Conservation (phyloP, 1,284 basidiomycete genomes). For the Ustilago tritici region DNA sequence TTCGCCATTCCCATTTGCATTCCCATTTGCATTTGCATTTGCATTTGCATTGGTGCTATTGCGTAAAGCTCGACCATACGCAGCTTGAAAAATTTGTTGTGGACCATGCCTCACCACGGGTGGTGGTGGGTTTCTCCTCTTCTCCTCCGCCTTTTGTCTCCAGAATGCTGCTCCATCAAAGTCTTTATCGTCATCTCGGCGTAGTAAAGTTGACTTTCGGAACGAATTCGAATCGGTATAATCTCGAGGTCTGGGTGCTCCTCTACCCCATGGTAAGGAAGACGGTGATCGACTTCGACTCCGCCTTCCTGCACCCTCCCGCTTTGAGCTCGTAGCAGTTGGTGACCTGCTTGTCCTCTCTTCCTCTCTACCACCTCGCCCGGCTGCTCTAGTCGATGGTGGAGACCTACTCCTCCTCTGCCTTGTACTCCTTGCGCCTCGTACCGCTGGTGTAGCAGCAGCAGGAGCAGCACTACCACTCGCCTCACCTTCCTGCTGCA, state of each 20-base stretch:
- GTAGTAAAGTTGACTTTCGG: conserved; percentile 4
- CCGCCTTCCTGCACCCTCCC: not conserved
- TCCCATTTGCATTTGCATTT: not conserved
- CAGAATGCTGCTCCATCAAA: conserved; percentile 35
- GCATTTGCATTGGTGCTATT: not conserved
- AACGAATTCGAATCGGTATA: conserved; percentile 19
- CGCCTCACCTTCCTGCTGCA: not conserved
- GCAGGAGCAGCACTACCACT: not conserved
- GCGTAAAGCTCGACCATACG: conserved; percentile 18
- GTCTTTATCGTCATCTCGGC: conserved; percentile 8
- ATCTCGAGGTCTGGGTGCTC: conserved; percentile 10
- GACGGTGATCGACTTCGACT: conserved; percentile 7
- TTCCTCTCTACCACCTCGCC: not conserved
- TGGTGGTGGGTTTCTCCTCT: conserved; percentile 26
- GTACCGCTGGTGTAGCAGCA: conserved; percentile 1
- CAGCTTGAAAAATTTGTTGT: conserved; percentile 24
- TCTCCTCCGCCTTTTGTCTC: conserved; percentile 32
- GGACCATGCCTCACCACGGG: conserved; percentile 13
- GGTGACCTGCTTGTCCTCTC: conserved; percentile 7
- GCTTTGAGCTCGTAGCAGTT: not conserved
- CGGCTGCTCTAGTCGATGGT: not conserved
- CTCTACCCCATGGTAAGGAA: not conserved
- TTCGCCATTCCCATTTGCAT: conserved; percentile 1
- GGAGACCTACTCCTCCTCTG: conserved; percentile 13
- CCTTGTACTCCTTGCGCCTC: conserved; percentile 4